A percentile compares a stretch with the other conserved stretches of the same genome.
phyloP scores from a whole-genome alignment of 1,139 yeast species.

The Pichia sp. region DNA sequence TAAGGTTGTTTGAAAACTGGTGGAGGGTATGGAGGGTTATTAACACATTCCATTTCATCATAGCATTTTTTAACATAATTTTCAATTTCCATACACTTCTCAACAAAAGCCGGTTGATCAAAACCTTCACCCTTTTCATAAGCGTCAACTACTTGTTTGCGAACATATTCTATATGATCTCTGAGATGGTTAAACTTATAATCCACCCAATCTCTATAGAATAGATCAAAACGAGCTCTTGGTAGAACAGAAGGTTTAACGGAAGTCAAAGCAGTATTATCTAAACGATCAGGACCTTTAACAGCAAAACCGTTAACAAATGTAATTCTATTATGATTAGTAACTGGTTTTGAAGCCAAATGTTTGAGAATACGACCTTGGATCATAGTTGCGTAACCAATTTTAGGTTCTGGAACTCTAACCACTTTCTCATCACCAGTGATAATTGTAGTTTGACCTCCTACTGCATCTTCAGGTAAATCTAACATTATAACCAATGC shows the following conservation, averaged over 20 bases:
- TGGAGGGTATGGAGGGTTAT: constrained; percentile 28
- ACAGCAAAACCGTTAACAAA: constrained; percentile 27
- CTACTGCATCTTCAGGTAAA: constrained; percentile 28
- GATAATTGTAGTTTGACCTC: constrained; percentile 34
- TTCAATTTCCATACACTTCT: constrained; percentile 22
- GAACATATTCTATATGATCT: constrained; percentile 29
- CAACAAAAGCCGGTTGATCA: constrained; percentile 23
- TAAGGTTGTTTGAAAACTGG: constrained; percentile 24
- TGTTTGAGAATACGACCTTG: constrained; percentile 34
- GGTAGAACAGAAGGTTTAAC: constrained; percentile 33
- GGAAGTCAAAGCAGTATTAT: constrained; percentile 30
- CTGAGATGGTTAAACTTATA: constrained; percentile 33
- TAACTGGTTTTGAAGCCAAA: constrained; percentile 32
- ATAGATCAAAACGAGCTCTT: constrained; percentile 29
- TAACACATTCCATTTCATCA: constrained; percentile 28
- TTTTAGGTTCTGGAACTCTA: constrained; percentile 31
- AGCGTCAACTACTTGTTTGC: constrained; percentile 19
- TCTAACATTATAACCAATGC: constrained; percentile 33
- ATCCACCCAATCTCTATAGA: constrained; percentile 32
- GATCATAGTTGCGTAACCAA: constrained; percentile 31
- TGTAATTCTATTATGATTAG: constrained; percentile 31
- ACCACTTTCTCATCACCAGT: constrained; percentile 30
- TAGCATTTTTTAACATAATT: constrained; percentile 22
- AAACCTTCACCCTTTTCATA: constrained; percentile 21
- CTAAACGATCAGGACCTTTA: constrained; percentile 26